Evolutionary conservation across 768 basidiomycete species (phyloP), one percentile per base, ranked within the genome.

Genomic region (Tulasnella sp.): DNA sequence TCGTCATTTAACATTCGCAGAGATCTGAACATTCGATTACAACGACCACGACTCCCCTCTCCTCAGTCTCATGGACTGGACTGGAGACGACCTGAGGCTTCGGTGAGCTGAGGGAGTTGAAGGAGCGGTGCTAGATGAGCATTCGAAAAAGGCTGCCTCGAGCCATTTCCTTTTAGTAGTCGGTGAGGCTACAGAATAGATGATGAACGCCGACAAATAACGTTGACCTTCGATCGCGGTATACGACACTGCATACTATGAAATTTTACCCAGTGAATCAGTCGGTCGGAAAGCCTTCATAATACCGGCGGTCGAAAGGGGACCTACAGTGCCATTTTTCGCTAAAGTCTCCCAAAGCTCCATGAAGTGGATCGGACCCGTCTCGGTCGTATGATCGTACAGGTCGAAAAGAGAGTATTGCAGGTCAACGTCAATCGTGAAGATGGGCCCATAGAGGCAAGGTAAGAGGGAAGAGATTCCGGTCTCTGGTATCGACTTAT

Each of bases 331-430:
- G 6, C 61, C n/a, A 32, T 32, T 67, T 29, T 29, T 67, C 5
- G 61, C 26, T 4, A 67, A 32, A 20, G 61, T 67, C 61, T 67
- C 61, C 61, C 61, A 67, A 67, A 67, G 61, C 61, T 67, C 61
- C 29, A 5, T 10, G 61, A 67, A 67, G 13, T 67, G 61, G 29
- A 67, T 67, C 13, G 61, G 61, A 20, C 61, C 61, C 1, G 61
- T 67, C 13, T 67, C 29, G 5, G 32, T 16, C 9, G 29, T 32
- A 11, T 3, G 6, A 32, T 67, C 61, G 61, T 67, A 67, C 29
- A 29, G 61, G 26, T 67, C 61, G 5, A 11, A 1, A 1, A 11
- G 26, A 16, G 3, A 6, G 32, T 67, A 67, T 13, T 67, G 26
- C 1, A 29, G 6, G 61, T 67, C 61, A 0, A 32, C 61, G 13